Percentiles rank a stretch among this genome's conserved stretches.
phyloP scores from a whole-genome alignment of 1,284 basidiomycete genomes.

The Leccinum subrobustum region DNA sequence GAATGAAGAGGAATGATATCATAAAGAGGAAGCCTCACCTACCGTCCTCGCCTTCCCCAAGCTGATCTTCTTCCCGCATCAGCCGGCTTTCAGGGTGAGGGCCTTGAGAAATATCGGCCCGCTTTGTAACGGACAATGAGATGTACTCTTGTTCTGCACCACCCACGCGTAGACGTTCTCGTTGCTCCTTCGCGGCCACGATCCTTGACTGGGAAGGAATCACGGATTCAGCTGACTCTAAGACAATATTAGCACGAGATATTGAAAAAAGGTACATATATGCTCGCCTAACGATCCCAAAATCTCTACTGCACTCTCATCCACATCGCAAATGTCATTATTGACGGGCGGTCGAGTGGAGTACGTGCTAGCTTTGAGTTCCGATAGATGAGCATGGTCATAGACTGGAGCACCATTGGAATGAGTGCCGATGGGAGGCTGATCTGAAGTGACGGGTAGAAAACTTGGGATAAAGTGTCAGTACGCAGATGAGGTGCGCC shows the following conservation, averaged over 20 bases:
- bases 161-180: slow-evolving; percentile 58
- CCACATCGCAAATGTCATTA: slow-evolving; percentile 46
- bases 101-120: slow-evolving; percentile 54
- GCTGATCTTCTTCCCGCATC: slow-evolving; percentile 88
- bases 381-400: slow-evolving; percentile 73
- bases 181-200: slow-evolving; percentile 74
- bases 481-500: slow-evolving; percentile 3
- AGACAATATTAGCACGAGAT: slow-evolving; percentile 2
- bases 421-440: slow-evolving; percentile 49
- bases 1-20: slow-evolving; percentile 11
- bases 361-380: slow-evolving; percentile 82
- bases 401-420: slow-evolving; percentile 58
- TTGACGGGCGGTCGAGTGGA: slow-evolving; percentile 48
- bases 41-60: slow-evolving; percentile 94
- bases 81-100: slow-evolving; percentile 91
- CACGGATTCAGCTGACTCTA: slow-evolving; percentile 36
- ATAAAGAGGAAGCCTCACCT: slow-evolving; percentile 25
- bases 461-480: slow-evolving; percentile 23
- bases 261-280: too few relatives aligned
- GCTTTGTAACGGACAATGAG: slow-evolving; percentile 69
- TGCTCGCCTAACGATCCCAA: slow-evolving; percentile 41
- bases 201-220: slow-evolving; percentile 82
- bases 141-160: slow-evolving; percentile 75
- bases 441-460: slow-evolving; percentile 46
- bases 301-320: slow-evolving; percentile 37